Evolutionary conservation across 176 grass and related monocot species (phyloP).

Genomic region (Echinochloa phyllopogon): DNA sequence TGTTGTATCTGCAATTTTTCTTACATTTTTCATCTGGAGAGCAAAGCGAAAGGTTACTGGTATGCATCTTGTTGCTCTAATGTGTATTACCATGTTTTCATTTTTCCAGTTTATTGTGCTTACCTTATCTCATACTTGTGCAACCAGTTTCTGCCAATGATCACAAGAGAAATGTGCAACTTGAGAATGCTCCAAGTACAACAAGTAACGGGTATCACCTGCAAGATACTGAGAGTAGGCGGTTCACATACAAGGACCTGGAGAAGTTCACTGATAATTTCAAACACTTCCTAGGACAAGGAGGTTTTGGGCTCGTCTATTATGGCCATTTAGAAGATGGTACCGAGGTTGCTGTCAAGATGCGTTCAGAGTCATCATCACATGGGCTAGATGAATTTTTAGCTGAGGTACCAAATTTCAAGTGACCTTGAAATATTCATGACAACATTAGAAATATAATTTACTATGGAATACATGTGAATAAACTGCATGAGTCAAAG

Average conservation of each 20-base stretch:
- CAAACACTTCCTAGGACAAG: conserved; percentile 11
- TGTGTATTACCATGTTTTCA: neutral
- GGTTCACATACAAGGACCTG: conserved; percentile 25
- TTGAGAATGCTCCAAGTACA: neutral
- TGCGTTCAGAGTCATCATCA: too few species aligned
- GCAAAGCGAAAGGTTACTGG: neutral
- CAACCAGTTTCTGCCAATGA: neutral
- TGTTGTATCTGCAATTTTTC: neutral
- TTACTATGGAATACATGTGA: too few species aligned
- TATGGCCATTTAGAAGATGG: conserved; percentile 25
- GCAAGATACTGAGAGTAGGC: neutral
- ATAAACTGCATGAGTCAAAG: neutral
- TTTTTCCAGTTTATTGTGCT: neutral
- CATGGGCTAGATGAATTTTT: neutral
- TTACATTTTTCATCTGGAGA: neutral
- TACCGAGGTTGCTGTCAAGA: conserved; percentile 40
- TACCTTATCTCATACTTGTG: neutral
- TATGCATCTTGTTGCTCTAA: neutral
- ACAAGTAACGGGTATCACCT: neutral
- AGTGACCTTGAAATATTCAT: neutral
- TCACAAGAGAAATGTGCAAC: neutral
- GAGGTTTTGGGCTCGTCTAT: conserved; percentile 40
- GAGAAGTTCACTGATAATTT: conserved; percentile 35
- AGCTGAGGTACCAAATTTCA: conserved; percentile 8
- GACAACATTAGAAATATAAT: too few species aligned